phyloP scores from a whole-genome alignment of 2,329 filamentous ascomycete species.

The Myriosclerotinia scirpicola region DNA sequence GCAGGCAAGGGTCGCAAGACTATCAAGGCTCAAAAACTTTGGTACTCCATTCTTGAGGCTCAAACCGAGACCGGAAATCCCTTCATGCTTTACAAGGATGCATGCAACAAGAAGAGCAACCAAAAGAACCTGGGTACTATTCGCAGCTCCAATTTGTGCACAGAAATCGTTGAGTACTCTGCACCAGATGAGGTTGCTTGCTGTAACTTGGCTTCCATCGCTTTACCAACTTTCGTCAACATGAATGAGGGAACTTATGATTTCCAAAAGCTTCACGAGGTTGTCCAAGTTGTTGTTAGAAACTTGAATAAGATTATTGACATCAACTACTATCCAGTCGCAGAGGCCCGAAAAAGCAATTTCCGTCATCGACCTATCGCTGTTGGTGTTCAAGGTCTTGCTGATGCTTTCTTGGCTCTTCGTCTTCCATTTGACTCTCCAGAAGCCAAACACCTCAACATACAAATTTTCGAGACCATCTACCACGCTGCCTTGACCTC shows the following conservation, averaged over 20 bases:
- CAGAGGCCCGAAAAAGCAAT: slow-evolving; percentile 92
- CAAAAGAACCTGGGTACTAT: slow-evolving; percentile 99
- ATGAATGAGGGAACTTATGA: slow-evolving; percentile 82
- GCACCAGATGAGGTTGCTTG: slow-evolving; percentile 98
- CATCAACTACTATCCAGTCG: slow-evolving; percentile 97
- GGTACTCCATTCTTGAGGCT: slow-evolving; percentile 97
- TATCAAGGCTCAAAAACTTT: slow-evolving; percentile 96
- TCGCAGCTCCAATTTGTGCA: slow-evolving; percentile 97
- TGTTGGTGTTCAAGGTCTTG: slow-evolving; percentile 95
- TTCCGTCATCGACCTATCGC: slow-evolving; percentile 95
- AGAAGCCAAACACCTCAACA: slow-evolving; percentile 91
- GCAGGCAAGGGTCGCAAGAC: slow-evolving; percentile 87
- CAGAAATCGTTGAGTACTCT: slow-evolving; percentile 96
- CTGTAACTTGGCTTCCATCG: slow-evolving; percentile 94
- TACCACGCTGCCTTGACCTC: slow-evolving; percentile 93
- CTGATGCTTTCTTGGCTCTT: slow-evolving; percentile 95
- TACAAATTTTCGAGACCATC: slow-evolving; percentile 98
- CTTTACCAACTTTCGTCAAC: slow-evolving; percentile 88
- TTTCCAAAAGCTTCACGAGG: slow-evolving; percentile 95
- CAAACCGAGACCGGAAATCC: slow-evolving; percentile 99
- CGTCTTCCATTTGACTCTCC: slow-evolving; percentile 96
- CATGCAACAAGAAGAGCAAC: slow-evolving; percentile 98
- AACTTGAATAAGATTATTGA: slow-evolving; percentile 99
- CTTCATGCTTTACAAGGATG: slow-evolving; percentile 99
- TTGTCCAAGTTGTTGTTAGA: slow-evolving; percentile 85